Evolutionary conservation across 2,329 filamentous ascomycete species (phyloP).

Genomic region (Mycosphaerella sp.): DNA sequence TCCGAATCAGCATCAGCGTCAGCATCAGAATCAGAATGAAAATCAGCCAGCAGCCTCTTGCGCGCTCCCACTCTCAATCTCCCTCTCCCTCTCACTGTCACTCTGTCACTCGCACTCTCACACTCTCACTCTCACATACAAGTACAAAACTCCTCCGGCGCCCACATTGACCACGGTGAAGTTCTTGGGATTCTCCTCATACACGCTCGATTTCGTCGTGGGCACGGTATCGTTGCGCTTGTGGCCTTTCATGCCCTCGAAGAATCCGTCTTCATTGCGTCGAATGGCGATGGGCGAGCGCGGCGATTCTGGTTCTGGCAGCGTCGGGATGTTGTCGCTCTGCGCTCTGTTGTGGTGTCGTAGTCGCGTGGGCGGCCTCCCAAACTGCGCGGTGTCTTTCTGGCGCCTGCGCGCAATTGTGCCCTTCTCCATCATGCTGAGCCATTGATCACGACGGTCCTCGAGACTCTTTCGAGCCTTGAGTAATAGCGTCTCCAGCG

Average conservation of each 20-base stretch:
- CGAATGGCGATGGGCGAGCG: slow-evolving; percentile 18
- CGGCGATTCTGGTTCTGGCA: slow-evolving; percentile 5
- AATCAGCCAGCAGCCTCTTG: too few species aligned
- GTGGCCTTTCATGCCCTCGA: slow-evolving; percentile 14
- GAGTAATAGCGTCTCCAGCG: slow-evolving; percentile 8
- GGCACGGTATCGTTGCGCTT: slow-evolving; percentile 18
- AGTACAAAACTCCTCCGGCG: slow-evolving; percentile 44
- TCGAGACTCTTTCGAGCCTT: slow-evolving; percentile 13
- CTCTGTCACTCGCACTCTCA: too few species aligned
- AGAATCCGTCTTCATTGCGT: slow-evolving; percentile 18
- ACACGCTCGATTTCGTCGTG: slow-evolving; percentile 19
- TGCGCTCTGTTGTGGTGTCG: slow-evolving; percentile 12
- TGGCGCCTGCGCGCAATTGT: slow-evolving; percentile 22
- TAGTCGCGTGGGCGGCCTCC: slow-evolving; percentile 18
- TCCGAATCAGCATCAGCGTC: too few species aligned
- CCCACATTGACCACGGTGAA: slow-evolving; percentile 46
- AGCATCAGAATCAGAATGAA: too few species aligned
- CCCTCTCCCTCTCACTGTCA: too few species aligned
- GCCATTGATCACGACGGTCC: slow-evolving; percentile 21
- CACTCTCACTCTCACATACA: neutral
- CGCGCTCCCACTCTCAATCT: too few species aligned
- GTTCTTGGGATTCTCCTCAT: slow-evolving; percentile 31
- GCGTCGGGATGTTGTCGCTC: slow-evolving; percentile 11
- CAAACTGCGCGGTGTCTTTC: slow-evolving; percentile 22
- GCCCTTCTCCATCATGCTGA: slow-evolving; percentile 20